Evolutionary conservation across 78 protist species (phyloP).

Genomic region (Dictyostelium discoideum): dicty_2.7 NC_007090.3:1285001-1285500

Average conservation of each 20-base stretch:
- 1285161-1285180: conserved; percentile 15
- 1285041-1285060: not conserved
- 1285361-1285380: conserved; percentile 66
- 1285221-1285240: conserved; percentile 20
- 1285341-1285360: not conserved
- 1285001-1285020: not conserved
- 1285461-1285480: conserved; percentile 38
- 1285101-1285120: conserved; percentile 35
- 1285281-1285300: conserved; percentile 63
- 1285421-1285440: not conserved
- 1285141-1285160: not conserved
- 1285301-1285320: conserved; percentile 70
- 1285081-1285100: not conserved
- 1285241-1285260: conserved; percentile 45
- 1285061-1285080: not conserved
- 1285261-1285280: conserved; percentile 57
- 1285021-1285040: not conserved
- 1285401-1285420: conserved; percentile 39
- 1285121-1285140: conserved; percentile 15
- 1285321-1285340: not conserved
- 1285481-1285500: conserved; percentile 22
- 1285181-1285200: not conserved
- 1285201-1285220: not conserved
- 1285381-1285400: conserved; percentile 64
- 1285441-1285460: conserved; percentile 53